phyloP scores from a whole-genome alignment of 148 eudicot species.

The Silene latifolia region DNA sequence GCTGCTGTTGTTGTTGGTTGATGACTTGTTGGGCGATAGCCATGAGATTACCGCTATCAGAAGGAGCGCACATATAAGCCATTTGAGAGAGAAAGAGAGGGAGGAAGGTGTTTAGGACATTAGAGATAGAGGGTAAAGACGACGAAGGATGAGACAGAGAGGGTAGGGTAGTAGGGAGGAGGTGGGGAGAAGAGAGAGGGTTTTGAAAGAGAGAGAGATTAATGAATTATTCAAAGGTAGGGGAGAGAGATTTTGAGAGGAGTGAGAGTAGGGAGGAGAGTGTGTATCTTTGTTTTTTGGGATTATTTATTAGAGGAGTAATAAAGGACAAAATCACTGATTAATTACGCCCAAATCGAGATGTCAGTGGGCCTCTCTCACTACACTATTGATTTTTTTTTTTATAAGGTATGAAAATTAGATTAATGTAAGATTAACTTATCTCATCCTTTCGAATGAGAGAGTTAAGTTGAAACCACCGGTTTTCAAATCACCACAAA shows the following conservation, averaged over 20 bases:
- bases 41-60: constrained; percentile 96
- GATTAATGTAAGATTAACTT: too few species aligned
- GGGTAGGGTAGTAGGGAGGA: neutral
- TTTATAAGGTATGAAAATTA: too few species aligned
- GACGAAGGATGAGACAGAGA: neutral
- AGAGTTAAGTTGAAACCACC: too few species aligned
- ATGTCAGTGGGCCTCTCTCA: constrained; percentile 21
- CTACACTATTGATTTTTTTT: too few species aligned
- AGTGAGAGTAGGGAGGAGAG: too few species aligned
- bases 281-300: neutral
- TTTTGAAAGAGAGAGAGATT: neutral
- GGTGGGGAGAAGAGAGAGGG: neutral
- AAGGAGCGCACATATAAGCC: constrained; percentile 87
- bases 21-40: constrained; percentile 94
- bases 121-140: too few species aligned
- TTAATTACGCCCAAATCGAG: constrained; percentile 26
- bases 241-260: too few species aligned
- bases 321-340: constrained; percentile 24
- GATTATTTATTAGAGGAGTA: too few species aligned
- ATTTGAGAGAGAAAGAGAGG: constrained; percentile 7
- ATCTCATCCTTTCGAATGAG: too few species aligned
- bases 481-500: too few species aligned
- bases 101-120: neutral
- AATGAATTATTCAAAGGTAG: too few species aligned
- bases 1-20: constrained; percentile 72